Conservation (phyloP, 495 filamentous ascomycete genomes). For the Glonium stellatum region DNA sequence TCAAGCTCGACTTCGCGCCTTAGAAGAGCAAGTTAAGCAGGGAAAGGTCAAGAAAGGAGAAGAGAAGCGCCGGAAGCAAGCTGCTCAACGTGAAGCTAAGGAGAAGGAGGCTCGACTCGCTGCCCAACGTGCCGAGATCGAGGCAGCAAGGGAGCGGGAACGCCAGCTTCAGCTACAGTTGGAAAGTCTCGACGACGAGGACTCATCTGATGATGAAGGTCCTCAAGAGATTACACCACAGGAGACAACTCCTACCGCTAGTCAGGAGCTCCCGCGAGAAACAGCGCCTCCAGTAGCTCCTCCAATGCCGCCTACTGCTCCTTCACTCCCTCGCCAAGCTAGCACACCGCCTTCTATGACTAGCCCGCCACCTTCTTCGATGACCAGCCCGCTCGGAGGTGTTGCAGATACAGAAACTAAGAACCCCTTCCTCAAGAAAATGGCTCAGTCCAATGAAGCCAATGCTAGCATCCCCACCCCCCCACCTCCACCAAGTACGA, state of each 20-base stretch:
- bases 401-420: slow-evolving; percentile 40
- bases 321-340: slow-evolving; percentile 22
- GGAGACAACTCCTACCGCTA: slow-evolving; percentile 70
- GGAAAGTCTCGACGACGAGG: slow-evolving; percentile 69
- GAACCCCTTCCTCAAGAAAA: slow-evolving; percentile 64
- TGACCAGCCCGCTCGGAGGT: slow-evolving; percentile 44
- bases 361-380: slow-evolving; percentile 28
- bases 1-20: slow-evolving; percentile 71
- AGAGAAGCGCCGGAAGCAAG: slow-evolving; percentile 85
- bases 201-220: slow-evolving; percentile 82
- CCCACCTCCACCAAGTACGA: slow-evolving; percentile 37
- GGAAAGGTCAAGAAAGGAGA: slow-evolving; percentile 97
- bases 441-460: slow-evolving; percentile 44
- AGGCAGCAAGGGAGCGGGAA: slow-evolving; percentile 81
- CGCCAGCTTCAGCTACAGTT: slow-evolving; percentile 80
- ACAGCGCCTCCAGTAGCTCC: slow-evolving; percentile 30
- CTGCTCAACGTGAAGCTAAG: slow-evolving; percentile 74
- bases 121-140: slow-evolving; percentile 84
- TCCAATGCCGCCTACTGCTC: slow-evolving; percentile 27
- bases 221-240: slow-evolving; percentile 73
- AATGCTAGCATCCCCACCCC: slow-evolving; percentile 23
- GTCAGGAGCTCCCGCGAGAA: slow-evolving; percentile 47
- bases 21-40: slow-evolving; percentile 89
- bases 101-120: slow-evolving; percentile 82
- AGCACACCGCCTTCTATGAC: slow-evolving; percentile 30